Base-by-base conservation (phyloP, 331 rosid genomes). In the Rosa hybrid region DNA sequence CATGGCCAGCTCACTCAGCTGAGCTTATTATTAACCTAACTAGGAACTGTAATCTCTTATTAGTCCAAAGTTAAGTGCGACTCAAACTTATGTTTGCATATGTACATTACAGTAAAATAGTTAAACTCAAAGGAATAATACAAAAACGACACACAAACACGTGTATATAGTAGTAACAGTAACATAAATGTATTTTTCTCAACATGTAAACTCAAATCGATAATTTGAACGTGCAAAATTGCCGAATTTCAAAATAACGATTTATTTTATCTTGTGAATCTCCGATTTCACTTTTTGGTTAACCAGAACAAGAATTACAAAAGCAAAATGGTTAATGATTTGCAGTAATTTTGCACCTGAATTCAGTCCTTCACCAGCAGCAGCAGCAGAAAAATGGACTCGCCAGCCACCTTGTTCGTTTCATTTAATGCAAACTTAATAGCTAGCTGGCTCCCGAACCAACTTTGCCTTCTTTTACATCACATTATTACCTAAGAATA, bases 381-480 rank as follows among this genome's bases (percentile, higher is more conserved):
- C n/a, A 30, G 11, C 16, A 65, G 7, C 3, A 7, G 3, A 16
- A 65, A 65, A 16, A 65, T 1, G 71, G 71, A 65, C 71, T 68
- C 3, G 27, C 48, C 49, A 41, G 23, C 72, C 50, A 68, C 49
- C 50, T 41, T 17, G 16, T 5, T 30, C 2, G 42, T 65, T 65
- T 30, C 72, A 68, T 68, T 68, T 18, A 68, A 17, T 68, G 49
- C 71, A 65, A 38, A 34, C 71, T 65, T 65, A 17, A 38, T 30
- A 13, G 9, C 70, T 34, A 60, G 14, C 17, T 18, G 38, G 12
- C 71, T 17, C 25, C 72, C 50, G 49, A 68, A 68, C 72, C 27
- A 39, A 41, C 75, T 78, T 18, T 63, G 65, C 44, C 74, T 64
- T 64, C 21, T 34, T 48, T 21, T 45, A 7, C 34, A 68, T 68